Evolutionary conservation across 345 rosid genomes (phyloP).

Genomic region (Raphanus sativus): DNA sequence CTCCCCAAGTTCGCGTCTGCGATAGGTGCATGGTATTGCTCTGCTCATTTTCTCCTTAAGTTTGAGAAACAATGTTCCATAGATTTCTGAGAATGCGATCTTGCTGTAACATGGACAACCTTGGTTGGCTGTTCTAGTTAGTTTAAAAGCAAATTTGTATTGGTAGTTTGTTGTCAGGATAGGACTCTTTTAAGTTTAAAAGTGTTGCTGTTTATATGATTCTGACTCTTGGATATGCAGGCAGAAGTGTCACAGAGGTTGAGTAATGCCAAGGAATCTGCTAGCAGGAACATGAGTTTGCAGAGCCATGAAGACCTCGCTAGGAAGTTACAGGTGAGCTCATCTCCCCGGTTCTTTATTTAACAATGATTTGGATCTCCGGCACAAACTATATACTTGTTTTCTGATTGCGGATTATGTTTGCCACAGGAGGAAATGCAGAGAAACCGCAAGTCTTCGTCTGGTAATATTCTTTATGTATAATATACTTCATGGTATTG

Average conservation of each 20-base stretch:
- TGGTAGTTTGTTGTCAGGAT: neutral
- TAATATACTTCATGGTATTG: neutral
- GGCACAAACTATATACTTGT: neutral
- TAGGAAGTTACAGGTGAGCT: conserved; percentile 81
- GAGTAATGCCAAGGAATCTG: conserved; percentile 79
- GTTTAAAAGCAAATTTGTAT: neutral
- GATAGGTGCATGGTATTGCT: conserved; percentile 82
- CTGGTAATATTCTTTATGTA: conserved; percentile 45
- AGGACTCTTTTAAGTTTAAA: neutral
- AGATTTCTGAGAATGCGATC: neutral
- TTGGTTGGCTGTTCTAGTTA: neutral
- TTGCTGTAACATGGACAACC: conserved; percentile 9
- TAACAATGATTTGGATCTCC: neutral
- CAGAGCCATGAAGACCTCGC: conserved; percentile 97
- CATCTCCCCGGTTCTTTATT: neutral
- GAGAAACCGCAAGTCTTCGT: conserved; percentile 67
- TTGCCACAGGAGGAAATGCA: conserved; percentile 96
- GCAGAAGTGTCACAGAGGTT: conserved; percentile 96
- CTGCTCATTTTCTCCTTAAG: neutral
- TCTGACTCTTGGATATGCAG: conserved; percentile 40
- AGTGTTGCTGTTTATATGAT: neutral
- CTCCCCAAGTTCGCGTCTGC: conserved; percentile 94
- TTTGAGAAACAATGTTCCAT: neutral
- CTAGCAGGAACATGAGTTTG: conserved; percentile 59
- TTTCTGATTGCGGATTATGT: conserved; percentile 22